These are phyloP conservation scores for Didymella segeticola DNA, from an alignment of 2,329 filamentous ascomycete species.

Conservation along the genomic window DNA sequence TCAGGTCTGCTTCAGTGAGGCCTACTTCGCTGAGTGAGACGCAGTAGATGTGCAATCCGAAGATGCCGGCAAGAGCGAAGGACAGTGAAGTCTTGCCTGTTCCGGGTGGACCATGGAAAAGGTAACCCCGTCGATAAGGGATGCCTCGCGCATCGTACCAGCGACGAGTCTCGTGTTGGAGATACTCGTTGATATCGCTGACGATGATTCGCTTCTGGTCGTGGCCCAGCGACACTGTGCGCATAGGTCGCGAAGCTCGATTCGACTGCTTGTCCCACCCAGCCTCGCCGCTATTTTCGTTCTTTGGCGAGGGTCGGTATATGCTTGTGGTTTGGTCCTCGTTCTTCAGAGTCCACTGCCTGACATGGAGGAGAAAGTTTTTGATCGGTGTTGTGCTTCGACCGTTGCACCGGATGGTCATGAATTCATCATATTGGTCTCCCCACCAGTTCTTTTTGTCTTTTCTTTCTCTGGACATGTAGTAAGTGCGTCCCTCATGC, in stretches of 20 bases:
- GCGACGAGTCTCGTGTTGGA: conserved; percentile 72
- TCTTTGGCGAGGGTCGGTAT: conserved; percentile 49
- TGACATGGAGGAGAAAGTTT: conserved; percentile 53
- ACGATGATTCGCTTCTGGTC: conserved; percentile 71
- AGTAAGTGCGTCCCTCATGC: conserved; percentile 50
- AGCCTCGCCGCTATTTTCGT: conserved; percentile 40
- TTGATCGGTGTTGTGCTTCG: conserved; percentile 58
- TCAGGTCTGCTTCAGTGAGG: conserved; percentile 71
- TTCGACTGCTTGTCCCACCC: conserved; percentile 54
- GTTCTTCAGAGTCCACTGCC: conserved; percentile 52
- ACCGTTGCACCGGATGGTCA: conserved; percentile 57
- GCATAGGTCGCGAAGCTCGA: conserved; percentile 73
- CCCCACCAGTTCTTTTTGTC: conserved; percentile 34
- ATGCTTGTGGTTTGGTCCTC: conserved; percentile 55
- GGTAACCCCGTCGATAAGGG: conserved; percentile 82
- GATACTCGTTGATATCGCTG: conserved; percentile 77
- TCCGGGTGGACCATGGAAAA: conserved; percentile 80
- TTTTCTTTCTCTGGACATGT: conserved; percentile 50
- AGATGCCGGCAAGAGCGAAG: conserved; percentile 55
- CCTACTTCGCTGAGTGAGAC: conserved; percentile 68
- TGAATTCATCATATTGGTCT: conserved; percentile 48
- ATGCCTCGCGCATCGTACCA: conserved; percentile 88
- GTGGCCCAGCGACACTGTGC: conserved; percentile 75
- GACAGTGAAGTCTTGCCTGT: conserved; percentile 71
- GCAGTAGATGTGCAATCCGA: conserved; percentile 55